Evolutionary conservation across 2,329 filamentous ascomycete species (phyloP), one percentile per base, ranked within the genome.

Genomic region (Colletotrichum theobromicola): DNA sequence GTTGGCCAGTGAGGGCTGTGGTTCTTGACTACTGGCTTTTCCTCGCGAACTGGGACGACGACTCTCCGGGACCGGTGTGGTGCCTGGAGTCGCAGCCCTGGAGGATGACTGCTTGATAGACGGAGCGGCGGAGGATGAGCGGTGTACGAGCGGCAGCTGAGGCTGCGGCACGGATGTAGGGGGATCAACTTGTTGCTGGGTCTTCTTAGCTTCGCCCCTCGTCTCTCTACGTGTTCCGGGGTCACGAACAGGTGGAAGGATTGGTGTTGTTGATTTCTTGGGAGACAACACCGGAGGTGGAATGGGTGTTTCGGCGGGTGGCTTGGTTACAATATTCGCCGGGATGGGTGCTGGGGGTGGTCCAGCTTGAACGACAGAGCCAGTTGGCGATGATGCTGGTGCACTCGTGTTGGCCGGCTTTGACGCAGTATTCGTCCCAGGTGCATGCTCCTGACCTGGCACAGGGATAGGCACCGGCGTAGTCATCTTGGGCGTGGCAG

Each of bases 21-120:
- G 87, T 77, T 90, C 89, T 79, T 88, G 86, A 78, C 87, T 90
- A 74, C 83, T 80, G 71, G 87, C 85, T 78, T 90, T 89, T 53
- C 89, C 89, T 80, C 89, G 85, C 57, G 89, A 91, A 35, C 83
- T 81, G 4, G 89, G 89, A 37, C 89, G 87, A 37, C 88, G 87
- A 50, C 77, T 75, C 68, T 89, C 88, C 21, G 82, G 82, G 26
- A 79, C 83, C 18, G 85, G 83, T 8, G 84, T 84, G 26, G 86
- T 78, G 30, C 79, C 77, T 10, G 84, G 83, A 2, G 84, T 85
- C 5, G 80, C 80, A 5, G 79, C 80, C 3, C 84, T 80, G 2
- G 84, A 85, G 1, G 80, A 77, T 1, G 81, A 80, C 68, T 80
- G 82, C 61, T 80, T 81, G 57, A 77, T 77, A 42, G 78, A 70